Conservation (phyloP, 2,329 filamentous ascomycete genomes). For the Mariannaea elegans region DNA sequence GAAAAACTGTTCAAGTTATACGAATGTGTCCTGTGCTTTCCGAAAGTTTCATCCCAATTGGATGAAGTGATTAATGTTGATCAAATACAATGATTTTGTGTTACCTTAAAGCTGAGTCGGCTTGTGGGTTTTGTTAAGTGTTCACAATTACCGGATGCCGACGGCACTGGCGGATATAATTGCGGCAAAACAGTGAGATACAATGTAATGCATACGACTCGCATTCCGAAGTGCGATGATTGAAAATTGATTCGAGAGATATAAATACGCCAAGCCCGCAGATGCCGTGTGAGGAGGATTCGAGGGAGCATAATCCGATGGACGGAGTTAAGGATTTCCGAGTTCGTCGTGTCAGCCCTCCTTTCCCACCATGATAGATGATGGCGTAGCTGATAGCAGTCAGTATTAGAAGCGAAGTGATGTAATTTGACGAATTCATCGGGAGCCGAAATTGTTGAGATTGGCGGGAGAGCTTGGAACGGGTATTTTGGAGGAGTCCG, state of each 20-base stretch:
- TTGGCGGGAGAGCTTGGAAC: not conserved
- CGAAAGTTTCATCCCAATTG: not conserved
- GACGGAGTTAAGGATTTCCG: not conserved
- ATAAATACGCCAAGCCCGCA: not conserved
- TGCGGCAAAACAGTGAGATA: too few relatives aligned
- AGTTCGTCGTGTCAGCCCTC: not conserved
- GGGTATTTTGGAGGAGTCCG: not conserved
- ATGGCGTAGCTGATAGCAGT: not conserved
- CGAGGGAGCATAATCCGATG: not conserved
- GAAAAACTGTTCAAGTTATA: slow-evolving; percentile 11
- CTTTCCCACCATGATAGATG: not conserved
- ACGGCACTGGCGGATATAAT: not conserved
- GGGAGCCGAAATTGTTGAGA: slow-evolving; percentile 2
- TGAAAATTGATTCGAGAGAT: too few relatives aligned
- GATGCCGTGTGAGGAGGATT: not conserved
- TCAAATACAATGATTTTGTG: too few relatives aligned
- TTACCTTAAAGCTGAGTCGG: too few relatives aligned
- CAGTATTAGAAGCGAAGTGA: not conserved
- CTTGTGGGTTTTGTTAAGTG: not conserved
- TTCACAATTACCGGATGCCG: not conserved
- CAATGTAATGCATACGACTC: not conserved
- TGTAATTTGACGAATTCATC: not conserved
- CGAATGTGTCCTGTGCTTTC: not conserved
- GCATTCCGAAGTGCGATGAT: slow-evolving; percentile 14
- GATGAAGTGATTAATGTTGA: not conserved